Evolutionary conservation across 805 yeast species (phyloP), one percentile per base, ranked within the genome.

Genomic region (Candida xyloterini): DNA sequence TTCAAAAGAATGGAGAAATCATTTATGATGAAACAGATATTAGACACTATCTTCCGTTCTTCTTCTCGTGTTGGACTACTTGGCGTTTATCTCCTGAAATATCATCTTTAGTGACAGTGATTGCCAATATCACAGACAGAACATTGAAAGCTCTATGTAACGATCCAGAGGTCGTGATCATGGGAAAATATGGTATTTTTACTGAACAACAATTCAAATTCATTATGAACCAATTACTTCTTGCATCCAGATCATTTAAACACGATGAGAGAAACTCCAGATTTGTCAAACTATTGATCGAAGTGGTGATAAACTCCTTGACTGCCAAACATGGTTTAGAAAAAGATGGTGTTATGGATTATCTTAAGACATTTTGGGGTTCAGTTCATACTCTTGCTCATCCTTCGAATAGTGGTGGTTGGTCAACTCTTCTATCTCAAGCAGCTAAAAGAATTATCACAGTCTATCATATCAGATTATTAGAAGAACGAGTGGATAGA

Each of bases 371-470:
- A 0, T 65, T 85, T 20, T 51, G 84, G n/a, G 78, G 79, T 38
- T 78, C 95, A 0, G 67, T 89, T 5, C 82, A 77, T 46, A 85
- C 96, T 14, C 86, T 82, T 61, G 81, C 80, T 3, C 97, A 93
- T 59, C 99, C 99, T 6, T 89, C 98, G 0, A 90, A 90, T 58
- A 61, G 71, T n/a, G 98, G 96, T 0, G 72, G 73, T n/a, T 90
- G 98, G 97, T 75, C 95, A 0, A 62, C 73, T 20, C 66, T 81
- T 4, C 74, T 91, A 22, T 72, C 95, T 1, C 76, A 76, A 42
- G 72, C 85, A 20, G 66, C 84, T n/a, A 71, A 74, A 44, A 73
- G 78, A 30, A 63, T 87, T 37, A 73, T 80, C 0, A 67, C 71
- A 34, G 74, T 74, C 47, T 79, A 78, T 43, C 87, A 81, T 53